Base-by-base conservation (phyloP, 1,284 basidiomycete species). In the Salmacisia buchloeana region DNA sequence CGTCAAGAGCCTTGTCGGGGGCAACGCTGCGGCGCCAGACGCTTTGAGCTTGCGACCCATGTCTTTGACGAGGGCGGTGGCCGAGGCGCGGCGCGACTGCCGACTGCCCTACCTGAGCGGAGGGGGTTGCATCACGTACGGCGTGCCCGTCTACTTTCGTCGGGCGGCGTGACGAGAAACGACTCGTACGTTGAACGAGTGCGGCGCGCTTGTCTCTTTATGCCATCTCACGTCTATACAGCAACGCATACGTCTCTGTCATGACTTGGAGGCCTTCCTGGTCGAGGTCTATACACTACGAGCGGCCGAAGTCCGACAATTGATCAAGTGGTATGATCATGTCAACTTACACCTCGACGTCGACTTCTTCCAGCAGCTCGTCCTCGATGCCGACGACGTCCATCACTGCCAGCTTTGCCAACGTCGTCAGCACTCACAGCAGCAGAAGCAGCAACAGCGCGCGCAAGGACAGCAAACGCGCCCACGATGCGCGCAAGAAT, bases 91-190 rank as follows among this genome's bases (percentile, higher is more conserved):
- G 67, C 85, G 89, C 25, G 83, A 83, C 29, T 97, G 93, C 81
- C 93, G 92, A 80, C 83, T 98, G 36, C 90, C 88, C 77, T 97
- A 92, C 80, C 83, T 98, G 59, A 97, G 93, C n/a, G 94, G 94
- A 1, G 93, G 94, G 0, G 92, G 94, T 5, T 88, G 91, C 3
- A 88, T 98, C 0, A 88, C 94, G 1, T 98, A 97, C 77, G 94
- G 94, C 2, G 89, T 98, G 69, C 94, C 94, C 1, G 80, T 81
- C 0, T 68, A 70, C 33, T 79, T 54, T n/a, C 3, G 18, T 43
- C 23, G 23, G 23, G 5, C 39, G 18, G 23, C 18, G 18, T 15
- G 18, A 43, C 23, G 36, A 38, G 9, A 9, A 38, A 38, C 36
- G 10, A 38, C 18, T 18, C 36, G 36, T 38, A 18, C 18, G 36